Base-by-base conservation (phyloP, 2,329 filamentous ascomycete genomes). In the Fusarium euwallaceae region DNA sequence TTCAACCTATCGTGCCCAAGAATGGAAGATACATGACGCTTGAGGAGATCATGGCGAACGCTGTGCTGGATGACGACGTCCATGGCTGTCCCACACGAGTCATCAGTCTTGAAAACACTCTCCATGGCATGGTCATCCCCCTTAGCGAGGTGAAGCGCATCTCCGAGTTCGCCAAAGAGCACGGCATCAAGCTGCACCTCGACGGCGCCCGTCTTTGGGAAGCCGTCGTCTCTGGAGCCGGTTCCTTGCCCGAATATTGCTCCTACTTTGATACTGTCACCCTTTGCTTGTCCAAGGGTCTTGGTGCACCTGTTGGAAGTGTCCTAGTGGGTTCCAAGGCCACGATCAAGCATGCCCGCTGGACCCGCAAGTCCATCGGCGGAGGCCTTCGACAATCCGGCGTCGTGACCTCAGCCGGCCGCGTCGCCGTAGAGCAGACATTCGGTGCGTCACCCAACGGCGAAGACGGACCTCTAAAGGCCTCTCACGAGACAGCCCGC, bases 141-240 rank as follows among this genome's bases (percentile, higher is more conserved):
- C 87, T 97, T 1, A 83, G 84, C 2, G 95, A 97, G 81, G 88
- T 91, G 11, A 87, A 86, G 68, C 87, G 88, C 51, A 97, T 98
- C 78, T 87, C 90, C 0, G 86, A 86, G 1, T 98, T 93, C 87
- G 94, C 92, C 1, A 88, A 87, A 80, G 70, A 87, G 79, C 77
- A 94, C 72, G 86, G 84, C 24, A 91, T 97, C 69, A 88, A 89
- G 69, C 86, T 95, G 78, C 94, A 97, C 81, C 85, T 94, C 72
- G 94, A 97, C 78, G 94, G 94, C 16, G 94, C 94, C 4, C 87
- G 94, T 12, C 83, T 97, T 16, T 97, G 94, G 94, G 93, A 97
- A 80, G 94, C 93, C 14, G 92, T 93, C 1, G 92, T 89, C 4
- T 89, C 93, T 0, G 92, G 91, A 1, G 92, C 92, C 0, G 93